Evolutionary conservation across 1,139 yeast genomes (phyloP), one percentile per base, ranked within the genome.

Genomic region (Blastobotrys aristatus): DNA sequence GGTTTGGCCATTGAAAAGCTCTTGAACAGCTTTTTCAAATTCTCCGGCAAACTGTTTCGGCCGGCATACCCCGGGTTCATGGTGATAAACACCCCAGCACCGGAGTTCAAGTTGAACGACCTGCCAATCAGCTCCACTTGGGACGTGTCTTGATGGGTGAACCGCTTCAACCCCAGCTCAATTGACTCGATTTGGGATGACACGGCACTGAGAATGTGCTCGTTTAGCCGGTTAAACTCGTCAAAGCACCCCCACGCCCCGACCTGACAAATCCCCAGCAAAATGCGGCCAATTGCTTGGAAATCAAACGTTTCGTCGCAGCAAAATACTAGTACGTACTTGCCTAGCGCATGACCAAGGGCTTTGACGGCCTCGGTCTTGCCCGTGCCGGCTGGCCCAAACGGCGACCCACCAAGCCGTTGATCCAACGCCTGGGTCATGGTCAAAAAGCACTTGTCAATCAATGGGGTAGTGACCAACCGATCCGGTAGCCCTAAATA

Each of bases 241-340:
- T 92, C 98, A 67, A 92, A 92, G 63, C 97, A 90, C 3, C 92
- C 96, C 96, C 96, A 90, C 1, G 89, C 84, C 1, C 96, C 96
- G 4, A 89, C 79, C 54, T 81, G 81, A 53, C 94, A 82, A n/a
- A 89, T 72, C 46, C 98, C 98, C 16, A 80, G 63, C 40, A 92
- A 70, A 31, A 90, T 79, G 44, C 97, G 70, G 10, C 88, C 80
- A 69, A 90, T 84, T 0, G 96, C 79, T 50, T 77, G 84, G 60
- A 77, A 86, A 59, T 90, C 96, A 69, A 88, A 92, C 0, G 86
- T 69, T 49, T 90, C 96, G 58, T 92, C 97, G 68, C 97, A 92
- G 63, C 88, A 82, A 62, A 92, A 90, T 0, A 90, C 96, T 10
- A 85, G 64, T 0, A 89, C 96, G 77, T 81, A 79, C 53, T 80